Percentiles rank a stretch among this genome's conserved stretches.
phyloP scores from a whole-genome alignment of 495 filamentous ascomycete genomes.

The Peziza echinospora region DNA sequence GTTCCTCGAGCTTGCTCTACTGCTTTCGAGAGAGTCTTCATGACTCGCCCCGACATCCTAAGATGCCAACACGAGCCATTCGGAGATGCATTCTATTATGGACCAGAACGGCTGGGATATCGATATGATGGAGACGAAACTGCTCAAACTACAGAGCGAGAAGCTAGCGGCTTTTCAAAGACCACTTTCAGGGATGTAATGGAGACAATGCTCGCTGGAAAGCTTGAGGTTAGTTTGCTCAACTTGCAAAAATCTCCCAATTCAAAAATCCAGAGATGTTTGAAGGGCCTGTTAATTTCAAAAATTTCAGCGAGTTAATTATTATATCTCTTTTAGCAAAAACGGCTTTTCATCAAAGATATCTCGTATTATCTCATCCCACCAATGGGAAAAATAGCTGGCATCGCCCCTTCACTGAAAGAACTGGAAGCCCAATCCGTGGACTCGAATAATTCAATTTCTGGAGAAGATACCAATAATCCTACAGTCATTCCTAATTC shows the following conservation, averaged over 20 bases:
- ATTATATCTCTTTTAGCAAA: constrained; percentile 24
- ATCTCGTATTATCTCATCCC: constrained; percentile 78
- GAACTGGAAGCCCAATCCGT: constrained; percentile 4
- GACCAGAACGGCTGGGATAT: constrained; percentile 59
- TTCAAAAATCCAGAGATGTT: too few relatives aligned
- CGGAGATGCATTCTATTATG: constrained; percentile 89
- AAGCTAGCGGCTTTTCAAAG: constrained; percentile 50
- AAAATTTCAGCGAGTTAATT: too few relatives aligned
- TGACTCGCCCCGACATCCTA: constrained; percentile 66
- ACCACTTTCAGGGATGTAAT: constrained; percentile 59
- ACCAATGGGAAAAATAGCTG: constrained; percentile 34
- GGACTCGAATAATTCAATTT: too few relatives aligned
- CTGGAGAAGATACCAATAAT: constrained; percentile 37
- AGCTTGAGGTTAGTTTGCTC: too few relatives aligned
- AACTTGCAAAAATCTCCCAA: too few relatives aligned
- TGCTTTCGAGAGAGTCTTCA: constrained; percentile 92
- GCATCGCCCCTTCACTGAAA: constrained; percentile 52
- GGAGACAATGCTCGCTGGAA: constrained; percentile 45
- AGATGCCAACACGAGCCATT: constrained; percentile 85
- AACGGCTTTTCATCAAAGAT: constrained; percentile 93
- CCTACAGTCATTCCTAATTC: constrained; percentile 61
- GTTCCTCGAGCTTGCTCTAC: constrained; percentile 89
- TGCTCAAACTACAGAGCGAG: constrained; percentile 26
- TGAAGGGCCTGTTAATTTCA: too few relatives aligned
- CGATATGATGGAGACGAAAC: constrained; percentile 51